Evolutionary conservation across 805 yeast genomes (phyloP), one percentile per base, ranked within the genome.

Genomic region (Sungouiella blattae): DNA sequence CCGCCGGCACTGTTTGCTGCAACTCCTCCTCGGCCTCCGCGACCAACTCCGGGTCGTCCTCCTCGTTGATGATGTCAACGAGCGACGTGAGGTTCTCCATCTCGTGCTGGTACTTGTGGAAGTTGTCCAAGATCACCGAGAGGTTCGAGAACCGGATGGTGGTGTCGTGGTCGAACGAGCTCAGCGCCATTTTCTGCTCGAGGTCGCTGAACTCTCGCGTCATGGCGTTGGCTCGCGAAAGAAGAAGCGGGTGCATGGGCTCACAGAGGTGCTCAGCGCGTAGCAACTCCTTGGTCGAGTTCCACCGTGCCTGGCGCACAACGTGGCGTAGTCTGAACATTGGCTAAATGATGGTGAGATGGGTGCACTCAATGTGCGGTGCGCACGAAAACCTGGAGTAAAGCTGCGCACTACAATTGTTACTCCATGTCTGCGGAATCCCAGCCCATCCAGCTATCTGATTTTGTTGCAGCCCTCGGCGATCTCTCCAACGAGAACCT

Each of bases 1-100:
- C 55, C 9, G 57, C 53, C 0, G 83, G 83, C 5, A 66, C 36
- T 0, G 73, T 46, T 1, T 58, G 50, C 1, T 62, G 64, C 4
- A 87, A 49, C 51, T 89, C 97, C 4, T 41, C 42, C 28, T 67
- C 55, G 0, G 95, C 96, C 44, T 81, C 87, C 2, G 50, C 52
- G 11, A 69, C 43, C 35, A 80, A 53, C 22, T 53, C 68, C 35
- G 64, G 21, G 32, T 47, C 51, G 1, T 37, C 24, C 22, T 44
- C 46, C 18, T 58, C 62, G 22, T 42, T 47, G 9, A 53, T 28
- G 11, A 62, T 52, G 22, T 57, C 60, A 11, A 41, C 32, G 20
- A 67, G 49, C 11, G 55, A 54, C 14, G 42, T 22, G n/a, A 60
- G 37, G 17, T 52, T 53, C 4, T 45, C 55, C 34, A 58, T 31